phyloP scores from a whole-genome alignment of 495 filamentous ascomycete species.

The Mytilinidion resinicola region DNA sequence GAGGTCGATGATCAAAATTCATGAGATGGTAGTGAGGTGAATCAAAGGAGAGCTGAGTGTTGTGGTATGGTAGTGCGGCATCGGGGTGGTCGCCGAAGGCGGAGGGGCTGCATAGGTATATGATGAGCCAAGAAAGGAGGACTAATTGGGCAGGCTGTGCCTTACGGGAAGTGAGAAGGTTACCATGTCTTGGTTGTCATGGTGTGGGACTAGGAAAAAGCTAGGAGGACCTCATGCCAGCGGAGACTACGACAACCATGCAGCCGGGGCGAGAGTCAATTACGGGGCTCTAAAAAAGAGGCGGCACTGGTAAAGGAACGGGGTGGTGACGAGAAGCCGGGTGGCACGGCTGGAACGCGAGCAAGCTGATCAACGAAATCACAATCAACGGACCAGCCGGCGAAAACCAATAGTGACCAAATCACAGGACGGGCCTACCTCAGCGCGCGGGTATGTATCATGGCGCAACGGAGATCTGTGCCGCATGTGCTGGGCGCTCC shows the following conservation, averaged over 20 bases:
- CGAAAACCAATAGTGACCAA: constrained; percentile 25
- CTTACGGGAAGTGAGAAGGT: constrained; percentile 3
- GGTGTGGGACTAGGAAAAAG: constrained; percentile 17
- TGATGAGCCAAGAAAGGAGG: constrained; percentile 26
- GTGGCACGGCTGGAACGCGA: constrained; percentile 29
- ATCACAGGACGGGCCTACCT: constrained; percentile 18
- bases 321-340: constrained; percentile 21
- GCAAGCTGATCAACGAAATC: constrained; percentile 25
- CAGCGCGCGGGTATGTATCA: constrained; percentile 32
- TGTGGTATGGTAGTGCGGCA: background rate
- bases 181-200: constrained; percentile 22
- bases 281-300: constrained; percentile 22
- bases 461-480: constrained; percentile 30
- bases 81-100: background rate
- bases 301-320: constrained; percentile 20
- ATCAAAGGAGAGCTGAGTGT: background rate
- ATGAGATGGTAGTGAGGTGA: constrained; percentile 1
- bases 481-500: constrained; percentile 16
- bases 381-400: constrained; percentile 19
- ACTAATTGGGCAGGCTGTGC: constrained; percentile 23
- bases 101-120: constrained; percentile 28
- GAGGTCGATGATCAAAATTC: background rate
- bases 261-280: constrained; percentile 13
- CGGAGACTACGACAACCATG: constrained; percentile 7
- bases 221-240: constrained; percentile 2